Evolutionary conservation across 2,329 filamentous ascomycete species (phyloP).

Genomic region (Fusarium succisae): DNA sequence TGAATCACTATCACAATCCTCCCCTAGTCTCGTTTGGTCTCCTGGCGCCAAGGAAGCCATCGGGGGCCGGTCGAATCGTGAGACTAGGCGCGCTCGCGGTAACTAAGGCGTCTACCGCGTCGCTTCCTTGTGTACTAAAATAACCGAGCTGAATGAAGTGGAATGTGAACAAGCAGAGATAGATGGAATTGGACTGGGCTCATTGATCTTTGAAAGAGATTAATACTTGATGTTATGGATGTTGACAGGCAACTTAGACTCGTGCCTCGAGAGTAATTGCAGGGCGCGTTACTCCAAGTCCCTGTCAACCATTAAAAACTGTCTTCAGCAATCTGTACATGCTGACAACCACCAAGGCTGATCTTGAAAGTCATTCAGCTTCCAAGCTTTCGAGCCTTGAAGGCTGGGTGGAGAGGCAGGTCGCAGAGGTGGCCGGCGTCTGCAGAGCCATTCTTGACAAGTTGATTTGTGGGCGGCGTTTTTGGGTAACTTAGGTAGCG

Average conservation of each 20-base stretch:
- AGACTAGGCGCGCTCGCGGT: neutral
- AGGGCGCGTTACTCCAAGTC: neutral
- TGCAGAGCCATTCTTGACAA: slow-evolving; percentile 5
- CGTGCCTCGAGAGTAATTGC: too few species aligned
- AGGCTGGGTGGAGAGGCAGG: neutral
- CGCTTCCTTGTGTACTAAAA: neutral
- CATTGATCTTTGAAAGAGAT: neutral
- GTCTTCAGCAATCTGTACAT: neutral
- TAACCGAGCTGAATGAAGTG: neutral
- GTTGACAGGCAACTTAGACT: neutral
- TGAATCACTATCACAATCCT: slow-evolving; percentile 18
- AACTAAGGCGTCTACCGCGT: neutral
- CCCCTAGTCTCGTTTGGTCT: neutral
- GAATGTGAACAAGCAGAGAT: neutral
- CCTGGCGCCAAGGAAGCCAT: slow-evolving; percentile 1
- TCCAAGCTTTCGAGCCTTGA: neutral
- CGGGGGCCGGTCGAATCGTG: neutral
- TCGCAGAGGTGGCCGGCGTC: slow-evolving; percentile 29
- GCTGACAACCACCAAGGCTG: neutral
- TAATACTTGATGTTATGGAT: neutral
- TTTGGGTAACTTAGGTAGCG: neutral
- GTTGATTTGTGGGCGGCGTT: slow-evolving; percentile 14
- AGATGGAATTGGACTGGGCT: neutral
- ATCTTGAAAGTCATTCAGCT: neutral
- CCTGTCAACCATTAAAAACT: neutral